phyloP scores from a whole-genome alignment of 2,329 filamentous ascomycete genomes.

The Aspergillus sp. region DNA sequence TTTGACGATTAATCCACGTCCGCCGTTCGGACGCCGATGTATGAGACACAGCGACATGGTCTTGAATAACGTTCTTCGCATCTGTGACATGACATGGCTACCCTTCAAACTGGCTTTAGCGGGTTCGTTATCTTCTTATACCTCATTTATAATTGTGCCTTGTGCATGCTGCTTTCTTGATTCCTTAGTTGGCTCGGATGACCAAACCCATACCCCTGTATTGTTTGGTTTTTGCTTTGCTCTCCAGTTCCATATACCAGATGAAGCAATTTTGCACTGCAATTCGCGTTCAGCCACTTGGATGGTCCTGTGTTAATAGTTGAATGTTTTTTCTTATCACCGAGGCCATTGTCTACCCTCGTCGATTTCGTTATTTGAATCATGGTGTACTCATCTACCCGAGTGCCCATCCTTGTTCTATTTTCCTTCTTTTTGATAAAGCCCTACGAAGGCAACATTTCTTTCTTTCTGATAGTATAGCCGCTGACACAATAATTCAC shows the following conservation, averaged over 20 bases:
- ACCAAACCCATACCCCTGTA: slow-evolving; percentile 7
- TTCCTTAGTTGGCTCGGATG: slow-evolving; percentile 6
- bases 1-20: slow-evolving; percentile 66
- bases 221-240: slow-evolving; percentile 1
- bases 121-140: not conserved
- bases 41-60: slow-evolving; percentile 15
- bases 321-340: not conserved
- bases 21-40: slow-evolving; percentile 1
- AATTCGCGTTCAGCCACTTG: not conserved
- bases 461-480: slow-evolving; percentile 1
- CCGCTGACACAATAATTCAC: slow-evolving; percentile 8
- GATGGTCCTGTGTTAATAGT: slow-evolving; percentile 10
- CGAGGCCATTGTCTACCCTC: slow-evolving; percentile 1
- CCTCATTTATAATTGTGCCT: slow-evolving; percentile 6
- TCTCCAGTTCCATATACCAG: slow-evolving; percentile 2
- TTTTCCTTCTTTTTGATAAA: slow-evolving; percentile 5
- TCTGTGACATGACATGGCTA: slow-evolving; percentile 10
- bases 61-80: slow-evolving; percentile 17
- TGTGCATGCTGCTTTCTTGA: slow-evolving; percentile 1
- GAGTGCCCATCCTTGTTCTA: slow-evolving; percentile 9
- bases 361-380: not conserved
- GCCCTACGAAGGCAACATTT: not conserved
- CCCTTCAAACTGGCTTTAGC: slow-evolving; percentile 7
- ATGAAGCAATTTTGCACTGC: slow-evolving; percentile 9
- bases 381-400: not conserved